A percentile compares a stretch with the other conserved stretches of the same genome.
phyloP scores from a whole-genome alignment of 371 early-diverging fungal species.

The Gilbertella persicaria region DNA sequence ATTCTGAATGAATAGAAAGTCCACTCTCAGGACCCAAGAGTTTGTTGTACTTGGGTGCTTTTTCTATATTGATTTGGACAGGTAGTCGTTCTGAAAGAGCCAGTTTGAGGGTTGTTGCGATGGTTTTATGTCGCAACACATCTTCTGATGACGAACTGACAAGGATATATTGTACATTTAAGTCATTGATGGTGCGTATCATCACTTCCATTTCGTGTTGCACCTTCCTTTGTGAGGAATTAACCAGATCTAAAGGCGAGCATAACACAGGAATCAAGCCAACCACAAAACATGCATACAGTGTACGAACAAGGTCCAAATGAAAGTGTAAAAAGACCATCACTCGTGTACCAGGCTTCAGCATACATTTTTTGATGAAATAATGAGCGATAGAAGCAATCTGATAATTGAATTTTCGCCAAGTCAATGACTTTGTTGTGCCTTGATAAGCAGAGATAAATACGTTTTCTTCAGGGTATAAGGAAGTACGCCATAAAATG shows the following conservation, averaged over 20 bases:
- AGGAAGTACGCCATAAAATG: slow-evolving; percentile 68
- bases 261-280: slow-evolving; percentile 78
- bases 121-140: slow-evolving; percentile 58
- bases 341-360: slow-evolving; percentile 63
- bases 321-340: slow-evolving; percentile 72
- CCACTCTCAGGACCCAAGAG: slow-evolving; percentile 56
- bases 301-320: slow-evolving; percentile 68
- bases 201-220: slow-evolving; percentile 72
- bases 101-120: slow-evolving; percentile 9
- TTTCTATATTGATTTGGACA: slow-evolving; percentile 51
- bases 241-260: slow-evolving; percentile 59
- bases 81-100: slow-evolving; percentile 25
- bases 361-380: slow-evolving; percentile 53
- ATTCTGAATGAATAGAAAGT: slow-evolving; percentile 39
- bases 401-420: slow-evolving; percentile 70
- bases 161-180: slow-evolving; percentile 58
- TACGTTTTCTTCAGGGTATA: slow-evolving; percentile 69
- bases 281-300: slow-evolving; percentile 81
- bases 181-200: slow-evolving; percentile 61
- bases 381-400: slow-evolving; percentile 70
- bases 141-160: slow-evolving; percentile 71
- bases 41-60: slow-evolving; percentile 53
- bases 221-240: slow-evolving; percentile 49
- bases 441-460: slow-evolving; percentile 55
- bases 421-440: slow-evolving; percentile 62